phyloP scores from a whole-genome alignment of 352 stramenopile genomes.

The Phytophthora cajani region DNA sequence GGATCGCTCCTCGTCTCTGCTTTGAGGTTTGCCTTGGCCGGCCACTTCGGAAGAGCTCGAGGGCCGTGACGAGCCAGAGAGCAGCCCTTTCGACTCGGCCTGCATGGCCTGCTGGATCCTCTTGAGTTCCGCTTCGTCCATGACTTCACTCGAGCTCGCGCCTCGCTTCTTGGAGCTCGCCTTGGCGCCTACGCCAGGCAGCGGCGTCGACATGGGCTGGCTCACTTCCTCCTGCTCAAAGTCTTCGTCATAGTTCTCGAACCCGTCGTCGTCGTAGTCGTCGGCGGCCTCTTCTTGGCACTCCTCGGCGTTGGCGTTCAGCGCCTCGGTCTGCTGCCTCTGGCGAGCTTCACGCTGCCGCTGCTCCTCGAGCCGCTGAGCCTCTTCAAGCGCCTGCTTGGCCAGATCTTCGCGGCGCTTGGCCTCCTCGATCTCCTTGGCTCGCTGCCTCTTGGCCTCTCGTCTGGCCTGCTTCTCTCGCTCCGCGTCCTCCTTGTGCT shows the following conservation, averaged over 20 bases:
- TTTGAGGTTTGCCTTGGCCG: slow-evolving; percentile 7
- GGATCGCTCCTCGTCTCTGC: slow-evolving; percentile 13
- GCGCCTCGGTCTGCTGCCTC: slow-evolving; percentile 53
- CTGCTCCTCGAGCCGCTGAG: slow-evolving; percentile 52
- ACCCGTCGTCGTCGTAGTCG: slow-evolving; percentile 73
- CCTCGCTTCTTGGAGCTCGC: slow-evolving; percentile 32
- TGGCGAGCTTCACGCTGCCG: slow-evolving; percentile 51
- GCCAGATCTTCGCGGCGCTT: slow-evolving; percentile 59
- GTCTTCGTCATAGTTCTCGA: slow-evolving; percentile 75
- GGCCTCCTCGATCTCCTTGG: slow-evolving; percentile 59
- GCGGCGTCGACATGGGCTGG: slow-evolving; percentile 32
- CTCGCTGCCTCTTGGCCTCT: slow-evolving; percentile 62
- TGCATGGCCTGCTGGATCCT: slow-evolving; percentile 74
- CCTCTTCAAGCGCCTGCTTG: slow-evolving; percentile 56
- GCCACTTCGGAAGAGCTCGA: slow-evolving; percentile 28
- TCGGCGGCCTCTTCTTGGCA: slow-evolving; percentile 67
- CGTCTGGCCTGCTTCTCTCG: slow-evolving; percentile 45
- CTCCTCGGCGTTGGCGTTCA: slow-evolving; percentile 79
- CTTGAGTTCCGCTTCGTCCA: slow-evolving; percentile 45
- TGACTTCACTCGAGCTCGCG: slow-evolving; percentile 1
- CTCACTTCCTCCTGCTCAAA: slow-evolving; percentile 51
- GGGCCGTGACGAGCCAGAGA: slow-evolving; percentile 35
- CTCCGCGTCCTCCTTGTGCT: slow-evolving; percentile 48
- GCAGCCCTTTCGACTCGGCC: slow-evolving; percentile 61
- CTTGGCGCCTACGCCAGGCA: slow-evolving; percentile 17